These are phyloP conservation scores for Voacanga thouarsii DNA, from an alignment of 257 asterid species.

Conservation along the genomic window DNA sequence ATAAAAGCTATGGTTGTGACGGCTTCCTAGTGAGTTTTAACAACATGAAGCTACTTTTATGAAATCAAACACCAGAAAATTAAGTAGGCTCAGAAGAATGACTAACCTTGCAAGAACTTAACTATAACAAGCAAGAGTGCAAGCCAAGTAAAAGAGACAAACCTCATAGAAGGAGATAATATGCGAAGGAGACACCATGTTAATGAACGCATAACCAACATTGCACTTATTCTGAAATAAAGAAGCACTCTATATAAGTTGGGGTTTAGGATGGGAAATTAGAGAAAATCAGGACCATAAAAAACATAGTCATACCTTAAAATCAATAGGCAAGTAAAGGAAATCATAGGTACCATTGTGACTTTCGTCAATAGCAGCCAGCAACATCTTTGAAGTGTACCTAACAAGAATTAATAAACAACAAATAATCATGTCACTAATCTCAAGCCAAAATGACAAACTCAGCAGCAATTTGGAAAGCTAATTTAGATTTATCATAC, in stretches of 20 bases:
- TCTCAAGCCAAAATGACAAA: background rate
- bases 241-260: slow-evolving; percentile 6
- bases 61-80: background rate
- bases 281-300: background rate
- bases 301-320: slow-evolving; percentile 52
- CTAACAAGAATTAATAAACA: slow-evolving; percentile 26
- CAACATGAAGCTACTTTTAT: background rate
- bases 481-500: slow-evolving; percentile 38
- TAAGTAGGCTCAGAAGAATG: background rate
- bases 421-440: background rate
- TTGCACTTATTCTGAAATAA: slow-evolving; percentile 89
- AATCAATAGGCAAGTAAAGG: slow-evolving; percentile 92
- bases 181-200: slow-evolving; percentile 83
- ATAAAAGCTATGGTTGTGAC: background rate
- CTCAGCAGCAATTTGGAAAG: background rate
- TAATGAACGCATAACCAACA: slow-evolving; percentile 96
- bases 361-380: slow-evolving; percentile 82
- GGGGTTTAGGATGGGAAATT: slow-evolving; percentile 15
- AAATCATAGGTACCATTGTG: slow-evolving; percentile 92
- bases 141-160: slow-evolving; percentile 18
- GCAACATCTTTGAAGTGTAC: slow-evolving; percentile 97
- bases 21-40: background rate
- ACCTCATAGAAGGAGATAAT: slow-evolving; percentile 86
- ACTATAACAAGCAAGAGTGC: background rate
- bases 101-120: background rate